Conservation (phyloP, 306 rosid species). For the Carpinus viminea region DNA sequence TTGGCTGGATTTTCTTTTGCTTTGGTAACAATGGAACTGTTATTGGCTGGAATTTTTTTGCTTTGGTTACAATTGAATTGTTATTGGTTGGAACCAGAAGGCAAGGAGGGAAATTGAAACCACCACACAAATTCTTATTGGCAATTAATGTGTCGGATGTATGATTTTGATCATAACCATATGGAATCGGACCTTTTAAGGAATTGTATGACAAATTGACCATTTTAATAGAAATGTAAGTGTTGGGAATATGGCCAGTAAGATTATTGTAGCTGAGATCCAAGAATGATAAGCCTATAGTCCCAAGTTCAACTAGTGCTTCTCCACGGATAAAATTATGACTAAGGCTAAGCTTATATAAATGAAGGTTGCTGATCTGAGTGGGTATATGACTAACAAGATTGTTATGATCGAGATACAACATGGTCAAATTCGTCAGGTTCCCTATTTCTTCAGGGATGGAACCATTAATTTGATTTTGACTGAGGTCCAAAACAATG, state of each 20-base stretch:
- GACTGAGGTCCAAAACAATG: not conserved
- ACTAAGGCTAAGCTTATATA: no score
- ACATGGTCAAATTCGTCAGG: not conserved
- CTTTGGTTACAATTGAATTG: no score
- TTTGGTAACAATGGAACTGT: no score
- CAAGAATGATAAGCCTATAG: not conserved
- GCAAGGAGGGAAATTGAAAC: not conserved
- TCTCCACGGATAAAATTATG: no score
- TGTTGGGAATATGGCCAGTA: not conserved
- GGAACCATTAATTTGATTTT: not conserved
- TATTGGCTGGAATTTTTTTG: no score
- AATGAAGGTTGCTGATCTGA: no score
- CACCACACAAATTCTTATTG: not conserved
- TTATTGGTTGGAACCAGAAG: no score
- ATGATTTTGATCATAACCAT: not conserved
- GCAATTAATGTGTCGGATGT: not conserved
- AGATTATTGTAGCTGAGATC: not conserved
- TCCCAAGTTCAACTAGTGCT: no score
- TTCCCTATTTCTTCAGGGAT: not conserved
- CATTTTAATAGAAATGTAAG: not conserved
- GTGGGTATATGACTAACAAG: not conserved
- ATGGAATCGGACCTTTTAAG: not conserved
- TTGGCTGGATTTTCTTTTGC: no score
- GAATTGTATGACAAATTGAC: not conserved
- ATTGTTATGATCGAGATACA: not conserved